Evolutionary conservation across 2,329 filamentous ascomycete genomes (phyloP), one percentile per base, ranked within the genome.

Genomic region (Verticillium nubilum): DNA sequence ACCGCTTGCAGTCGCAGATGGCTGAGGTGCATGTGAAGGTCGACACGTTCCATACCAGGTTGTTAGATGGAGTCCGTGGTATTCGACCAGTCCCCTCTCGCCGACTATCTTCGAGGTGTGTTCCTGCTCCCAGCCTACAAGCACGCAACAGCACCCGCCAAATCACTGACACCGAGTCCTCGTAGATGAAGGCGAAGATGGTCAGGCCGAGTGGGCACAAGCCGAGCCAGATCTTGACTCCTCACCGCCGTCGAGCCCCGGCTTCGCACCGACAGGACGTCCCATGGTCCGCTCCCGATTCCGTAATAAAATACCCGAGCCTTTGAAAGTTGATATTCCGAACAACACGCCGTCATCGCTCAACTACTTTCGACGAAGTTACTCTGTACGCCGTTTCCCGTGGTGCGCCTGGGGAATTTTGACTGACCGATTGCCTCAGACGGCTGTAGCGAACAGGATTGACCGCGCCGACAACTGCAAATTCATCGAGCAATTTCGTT

Each of bases 401-500:
- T 33, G 10, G 7, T 26, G 19, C 29, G 28, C 56, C 27, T n/a
- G 31, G 33, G n/a, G 42, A 4, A 19, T 7, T 12, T 25, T 60
- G 52, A 60, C 64, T 65, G 52, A 62, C 57, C 53, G 65, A 37
- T 52, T 52, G 10, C 42, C n/a, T 3, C 68, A 91, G 88, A 83
- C 82, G 67, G 88, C 84, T 10, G 82, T 93, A 60, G 89, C 89
- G 64, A 87, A 88, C 47, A 84, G 85, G 62, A 82, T 96, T 63
- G 88, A 90, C 59, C 83, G 88, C 64, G 86, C 85, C 66, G 92
- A 96, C 67, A 96, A 93, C 70, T 83, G 88, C 66, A 88, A 87
- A 65, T 97, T 97, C 68, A 82, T 97, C 61, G 93, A 97, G 74
- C 90, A 92, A 70, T 97, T 97, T 69, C 90, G 93, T 64, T 97